Evolutionary conservation across 768 basidiomycete species (phyloP).

Genomic region (Kockovaella imperatae): DNA sequence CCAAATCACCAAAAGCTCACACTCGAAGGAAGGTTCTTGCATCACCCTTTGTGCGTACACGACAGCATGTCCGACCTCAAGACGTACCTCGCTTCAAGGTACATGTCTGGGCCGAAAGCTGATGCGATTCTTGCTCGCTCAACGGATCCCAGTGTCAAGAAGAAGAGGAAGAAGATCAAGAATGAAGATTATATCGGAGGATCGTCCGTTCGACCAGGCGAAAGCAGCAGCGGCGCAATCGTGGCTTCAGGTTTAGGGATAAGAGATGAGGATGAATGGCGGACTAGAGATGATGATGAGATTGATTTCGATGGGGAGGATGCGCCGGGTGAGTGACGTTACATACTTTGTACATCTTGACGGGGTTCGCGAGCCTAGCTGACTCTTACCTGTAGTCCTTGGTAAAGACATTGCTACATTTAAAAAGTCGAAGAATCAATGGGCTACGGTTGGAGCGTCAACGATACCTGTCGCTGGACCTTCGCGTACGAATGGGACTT

Average conservation of each 20-base stretch:
- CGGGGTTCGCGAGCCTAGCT: not conserved
- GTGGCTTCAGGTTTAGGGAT: slow-evolving; percentile 39
- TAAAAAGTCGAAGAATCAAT: slow-evolving; percentile 32
- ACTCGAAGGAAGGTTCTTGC: not conserved
- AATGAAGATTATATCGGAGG: slow-evolving; percentile 41
- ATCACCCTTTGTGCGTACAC: not conserved
- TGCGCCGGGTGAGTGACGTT: slow-evolving; percentile 38
- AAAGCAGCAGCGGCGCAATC: slow-evolving; percentile 27
- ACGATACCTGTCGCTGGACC: slow-evolving; percentile 2
- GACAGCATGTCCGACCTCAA: slow-evolving; percentile 38
- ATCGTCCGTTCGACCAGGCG: slow-evolving; percentile 10
- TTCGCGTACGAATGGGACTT: slow-evolving; percentile 5
- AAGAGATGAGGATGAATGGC: slow-evolving; percentile 44
- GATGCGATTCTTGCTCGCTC: slow-evolving; percentile 79
- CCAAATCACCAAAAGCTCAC: not conserved
- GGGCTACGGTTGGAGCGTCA: slow-evolving; percentile 29
- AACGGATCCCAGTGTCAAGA: slow-evolving; percentile 40
- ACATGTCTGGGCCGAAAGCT: slow-evolving; percentile 94
- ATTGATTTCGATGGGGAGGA: slow-evolving; percentile 36
- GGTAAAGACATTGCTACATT: slow-evolving; percentile 35
- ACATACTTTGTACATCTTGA: slow-evolving; percentile 7
- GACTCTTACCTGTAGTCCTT: slow-evolving; percentile 21
- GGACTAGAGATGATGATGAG: slow-evolving; percentile 28
- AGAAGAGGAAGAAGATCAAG: slow-evolving; percentile 63
- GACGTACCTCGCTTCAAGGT: slow-evolving; percentile 47